Conservation (phyloP, 176 grass and related monocot species). For the Paspalum vaginatum region DNA sequence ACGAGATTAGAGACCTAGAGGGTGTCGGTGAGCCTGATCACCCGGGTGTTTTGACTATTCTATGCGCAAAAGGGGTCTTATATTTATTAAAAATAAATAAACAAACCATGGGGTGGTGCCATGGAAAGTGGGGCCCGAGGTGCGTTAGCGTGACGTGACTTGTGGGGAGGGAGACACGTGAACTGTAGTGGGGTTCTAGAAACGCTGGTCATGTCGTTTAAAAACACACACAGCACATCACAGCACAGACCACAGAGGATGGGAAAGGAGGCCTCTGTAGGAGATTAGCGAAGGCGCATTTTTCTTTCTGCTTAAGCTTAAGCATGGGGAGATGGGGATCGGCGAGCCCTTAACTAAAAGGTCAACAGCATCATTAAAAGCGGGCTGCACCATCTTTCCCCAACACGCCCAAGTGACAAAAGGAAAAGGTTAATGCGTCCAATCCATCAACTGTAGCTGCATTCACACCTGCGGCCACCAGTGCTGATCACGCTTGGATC, state of each 20-base stretch:
- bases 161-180: neutral
- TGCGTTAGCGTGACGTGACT: neutral
- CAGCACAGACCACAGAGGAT: no score
- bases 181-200: neutral
- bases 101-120: no score
- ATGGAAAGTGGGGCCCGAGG: no score
- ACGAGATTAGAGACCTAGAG: neutral
- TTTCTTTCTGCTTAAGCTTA: constrained; percentile 5
- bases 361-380: constrained; percentile 57
- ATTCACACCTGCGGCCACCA: no score
- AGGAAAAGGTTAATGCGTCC: neutral
- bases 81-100: no score
- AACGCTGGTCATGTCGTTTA: neutral
- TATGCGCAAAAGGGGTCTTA: neutral
- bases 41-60: constrained; percentile 23
- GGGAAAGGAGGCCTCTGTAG: no score
- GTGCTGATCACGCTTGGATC: neutral
- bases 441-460: no score
- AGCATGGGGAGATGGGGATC: constrained; percentile 26
- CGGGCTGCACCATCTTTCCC: constrained; percentile 34
- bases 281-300: neutral
- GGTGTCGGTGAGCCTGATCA: constrained; percentile 36
- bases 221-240: no score
- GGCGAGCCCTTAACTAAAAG: constrained; percentile 28
- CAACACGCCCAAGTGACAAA: constrained; percentile 36